A percentile compares a stretch with the other conserved stretches of the same genome.
These are phyloP conservation scores for Daedaleopsis nitida DNA, from an alignment of 768 basidiomycete species.

Conservation along the genomic window DNA sequence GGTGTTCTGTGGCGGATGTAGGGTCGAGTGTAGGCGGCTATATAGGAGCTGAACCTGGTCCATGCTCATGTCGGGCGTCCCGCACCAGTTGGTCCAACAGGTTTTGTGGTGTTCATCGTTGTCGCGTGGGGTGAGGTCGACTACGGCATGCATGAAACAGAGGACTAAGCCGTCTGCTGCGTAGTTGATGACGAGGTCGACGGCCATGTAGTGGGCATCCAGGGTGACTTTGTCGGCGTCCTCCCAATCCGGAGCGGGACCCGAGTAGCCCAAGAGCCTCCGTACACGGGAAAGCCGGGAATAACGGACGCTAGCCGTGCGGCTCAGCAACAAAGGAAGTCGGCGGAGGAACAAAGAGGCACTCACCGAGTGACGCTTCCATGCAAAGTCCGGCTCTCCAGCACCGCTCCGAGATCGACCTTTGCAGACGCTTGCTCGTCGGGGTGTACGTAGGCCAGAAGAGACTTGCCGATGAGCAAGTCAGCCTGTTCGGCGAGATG, in stretches of 20 bases:
- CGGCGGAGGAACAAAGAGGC: constrained; percentile 20
- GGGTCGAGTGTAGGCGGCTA: constrained; percentile 55
- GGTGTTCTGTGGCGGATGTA: constrained; percentile 53
- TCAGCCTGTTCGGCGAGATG: constrained; percentile 76
- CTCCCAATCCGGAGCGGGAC: constrained; percentile 53
- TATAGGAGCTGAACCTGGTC: constrained; percentile 64
- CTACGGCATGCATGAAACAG: constrained; percentile 85
- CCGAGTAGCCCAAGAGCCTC: constrained; percentile 67
- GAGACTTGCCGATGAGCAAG: constrained; percentile 66
- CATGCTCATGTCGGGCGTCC: constrained; percentile 62
- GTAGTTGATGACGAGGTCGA: constrained; percentile 90
- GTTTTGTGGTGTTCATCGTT: constrained; percentile 77
- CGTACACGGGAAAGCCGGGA: constrained; percentile 76
- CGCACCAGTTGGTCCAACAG: constrained; percentile 88
- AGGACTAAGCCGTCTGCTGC: constrained; percentile 85
- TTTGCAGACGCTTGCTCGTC: constrained; percentile 78
- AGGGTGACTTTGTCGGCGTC: constrained; percentile 69
- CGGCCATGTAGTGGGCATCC: constrained; percentile 79
- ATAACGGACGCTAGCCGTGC: constrained; percentile 64
- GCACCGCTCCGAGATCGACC: constrained; percentile 71
- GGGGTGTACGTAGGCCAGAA: constrained; percentile 81
- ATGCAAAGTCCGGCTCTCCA: constrained; percentile 74
- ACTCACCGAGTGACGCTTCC: constrained; percentile 79
- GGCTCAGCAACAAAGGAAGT: constrained; percentile 25
- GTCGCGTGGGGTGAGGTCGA: constrained; percentile 69